phyloP scores from a whole-genome alignment of 768 basidiomycete species.

The Neoboletus brunneissimus region DNA sequence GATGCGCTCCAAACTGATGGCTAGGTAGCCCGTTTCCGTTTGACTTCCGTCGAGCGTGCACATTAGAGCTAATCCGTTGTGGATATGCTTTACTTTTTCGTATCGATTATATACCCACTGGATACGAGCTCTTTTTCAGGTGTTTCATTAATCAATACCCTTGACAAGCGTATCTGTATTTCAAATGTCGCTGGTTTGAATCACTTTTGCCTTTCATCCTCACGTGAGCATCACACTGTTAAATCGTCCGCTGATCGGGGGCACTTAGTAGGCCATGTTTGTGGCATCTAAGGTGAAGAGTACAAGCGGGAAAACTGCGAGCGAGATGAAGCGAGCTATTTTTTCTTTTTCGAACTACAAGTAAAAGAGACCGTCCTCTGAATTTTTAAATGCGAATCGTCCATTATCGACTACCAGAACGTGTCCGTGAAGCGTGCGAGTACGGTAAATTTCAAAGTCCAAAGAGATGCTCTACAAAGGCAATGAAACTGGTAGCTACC shows the following conservation, averaged over 20 bases:
- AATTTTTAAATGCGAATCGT: constrained; percentile 21
- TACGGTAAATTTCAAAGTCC: constrained; percentile 18
- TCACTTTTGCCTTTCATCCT: neutral
- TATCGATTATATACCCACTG: no score
- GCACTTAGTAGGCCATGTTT: neutral
- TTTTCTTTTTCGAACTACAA: constrained; percentile 2
- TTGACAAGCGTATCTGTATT: no score
- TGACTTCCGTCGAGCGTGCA: no score
- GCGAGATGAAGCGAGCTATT: neutral
- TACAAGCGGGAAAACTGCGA: neutral
- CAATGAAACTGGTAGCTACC: neutral
- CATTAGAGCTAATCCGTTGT: no score
- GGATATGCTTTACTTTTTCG: no score
- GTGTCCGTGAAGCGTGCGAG: constrained; percentile 20
- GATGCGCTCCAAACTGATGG: no score
- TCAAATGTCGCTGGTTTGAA: neutral
- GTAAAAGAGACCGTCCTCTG: constrained; percentile 16
- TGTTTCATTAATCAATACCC: no score
- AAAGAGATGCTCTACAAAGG: neutral
- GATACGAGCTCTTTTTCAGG: no score
- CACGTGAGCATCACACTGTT: neutral
- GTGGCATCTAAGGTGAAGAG: neutral
- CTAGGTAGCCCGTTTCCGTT: no score
- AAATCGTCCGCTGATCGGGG: neutral
- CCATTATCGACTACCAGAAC: constrained; percentile 28